Percentiles rank a stretch among this genome's conserved stretches.
phyloP scores from a whole-genome alignment of 441 rosid species.

The Omphalea diandra region DNA sequence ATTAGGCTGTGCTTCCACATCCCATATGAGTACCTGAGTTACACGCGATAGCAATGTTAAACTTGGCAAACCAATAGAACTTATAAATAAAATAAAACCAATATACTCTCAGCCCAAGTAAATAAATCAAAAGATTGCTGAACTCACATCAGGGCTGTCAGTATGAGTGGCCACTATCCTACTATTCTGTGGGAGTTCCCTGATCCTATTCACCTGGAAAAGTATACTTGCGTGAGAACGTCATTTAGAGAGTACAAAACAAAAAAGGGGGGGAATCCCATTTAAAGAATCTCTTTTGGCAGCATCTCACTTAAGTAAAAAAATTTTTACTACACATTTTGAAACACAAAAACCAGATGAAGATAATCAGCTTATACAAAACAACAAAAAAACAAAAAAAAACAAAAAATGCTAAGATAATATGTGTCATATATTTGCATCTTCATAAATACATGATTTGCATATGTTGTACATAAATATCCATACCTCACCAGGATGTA shows the following conservation, averaged over 20 bases:
- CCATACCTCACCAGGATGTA: conserved; percentile 99
- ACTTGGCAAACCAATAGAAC: conserved; percentile 5
- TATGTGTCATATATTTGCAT: not conserved
- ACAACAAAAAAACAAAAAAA: conserved; percentile 4
- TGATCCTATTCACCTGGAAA: conserved; percentile 92
- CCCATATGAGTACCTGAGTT: conserved; percentile 94
- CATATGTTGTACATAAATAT: not conserved
- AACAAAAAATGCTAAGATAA: not conserved
- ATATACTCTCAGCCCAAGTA: conserved; percentile 9
- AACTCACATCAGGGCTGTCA: conserved; percentile 90
- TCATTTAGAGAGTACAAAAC: not conserved
- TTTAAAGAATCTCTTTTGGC: not conserved
- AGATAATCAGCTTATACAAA: not conserved
- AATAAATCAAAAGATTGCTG: conserved; percentile 5
- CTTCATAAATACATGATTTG: not conserved
- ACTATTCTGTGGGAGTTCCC: conserved; percentile 96
- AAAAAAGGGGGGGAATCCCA: not conserved
- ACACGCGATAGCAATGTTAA: not conserved
- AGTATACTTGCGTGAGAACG: not conserved
- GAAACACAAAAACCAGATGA: not conserved
- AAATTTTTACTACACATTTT: not conserved
- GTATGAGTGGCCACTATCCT: conserved; percentile 98
- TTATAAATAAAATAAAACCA: conserved; percentile 1
- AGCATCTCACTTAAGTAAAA: not conserved
- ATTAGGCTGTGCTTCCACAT: conserved; percentile 95